Conservation (phyloP, 768 basidiomycete genomes). For the Leccinum barrowsii region DNA sequence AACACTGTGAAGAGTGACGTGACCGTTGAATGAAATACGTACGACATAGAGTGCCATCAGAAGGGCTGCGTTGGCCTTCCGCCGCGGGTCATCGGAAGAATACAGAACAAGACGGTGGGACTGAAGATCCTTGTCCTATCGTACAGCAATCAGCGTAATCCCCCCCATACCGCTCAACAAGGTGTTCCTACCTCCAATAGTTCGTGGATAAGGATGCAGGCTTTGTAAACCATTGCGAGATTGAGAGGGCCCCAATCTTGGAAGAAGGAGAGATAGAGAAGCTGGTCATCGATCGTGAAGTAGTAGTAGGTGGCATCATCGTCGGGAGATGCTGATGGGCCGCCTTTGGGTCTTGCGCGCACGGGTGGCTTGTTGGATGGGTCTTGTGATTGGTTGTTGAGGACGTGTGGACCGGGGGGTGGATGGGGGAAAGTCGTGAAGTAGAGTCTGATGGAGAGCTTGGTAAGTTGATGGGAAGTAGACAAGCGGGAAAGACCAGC, state of each 20-base stretch:
- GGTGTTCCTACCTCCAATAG: slow-evolving; percentile 64
- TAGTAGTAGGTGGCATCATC: slow-evolving; percentile 79
- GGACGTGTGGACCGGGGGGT: slow-evolving; percentile 56
- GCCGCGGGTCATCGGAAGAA: slow-evolving; percentile 78
- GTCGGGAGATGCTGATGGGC: slow-evolving; percentile 66
- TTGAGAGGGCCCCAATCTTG: slow-evolving; percentile 94
- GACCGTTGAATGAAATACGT: slow-evolving; percentile 31
- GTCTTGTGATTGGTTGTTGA: slow-evolving; percentile 59
- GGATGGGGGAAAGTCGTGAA: slow-evolving; percentile 88
- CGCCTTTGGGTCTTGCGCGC: slow-evolving; percentile 55
- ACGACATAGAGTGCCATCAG: slow-evolving; percentile 92
- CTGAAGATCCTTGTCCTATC: slow-evolving; percentile 69
- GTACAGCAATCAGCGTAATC: slow-evolving; percentile 21
- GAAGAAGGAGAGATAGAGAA: slow-evolving; percentile 90
- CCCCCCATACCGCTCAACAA: slow-evolving; percentile 9
- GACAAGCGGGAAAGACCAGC: slow-evolving; percentile 35
- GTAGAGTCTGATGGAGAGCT: slow-evolving; percentile 55
- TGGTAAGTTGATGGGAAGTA: slow-evolving; percentile 3
- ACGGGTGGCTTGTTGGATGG: slow-evolving; percentile 55
- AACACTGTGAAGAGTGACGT: slow-evolving; percentile 17
- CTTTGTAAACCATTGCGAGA: slow-evolving; percentile 90
- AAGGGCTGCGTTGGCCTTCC: slow-evolving; percentile 93
- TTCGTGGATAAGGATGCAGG: slow-evolving; percentile 88
- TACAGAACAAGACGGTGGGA: slow-evolving; percentile 83
- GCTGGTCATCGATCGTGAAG: slow-evolving; percentile 90